These are phyloP conservation scores for Arthroderma sp. DNA, from an alignment of 2,329 filamentous ascomycete genomes.

Conservation along the genomic window DNA sequence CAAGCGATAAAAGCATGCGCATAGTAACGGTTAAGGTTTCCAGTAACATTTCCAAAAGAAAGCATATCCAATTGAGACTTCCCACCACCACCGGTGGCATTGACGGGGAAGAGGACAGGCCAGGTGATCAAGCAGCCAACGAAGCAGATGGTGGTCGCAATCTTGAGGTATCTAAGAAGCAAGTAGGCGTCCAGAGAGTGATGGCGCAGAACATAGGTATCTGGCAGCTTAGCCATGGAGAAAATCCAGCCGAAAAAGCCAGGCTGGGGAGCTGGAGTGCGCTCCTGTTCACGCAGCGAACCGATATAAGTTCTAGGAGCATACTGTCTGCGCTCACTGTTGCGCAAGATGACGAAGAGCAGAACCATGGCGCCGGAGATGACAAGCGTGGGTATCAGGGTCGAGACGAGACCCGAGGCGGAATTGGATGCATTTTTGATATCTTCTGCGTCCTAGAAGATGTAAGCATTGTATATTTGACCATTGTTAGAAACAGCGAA, in stretches of 20 bases:
- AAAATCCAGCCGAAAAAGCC: constrained; percentile 56
- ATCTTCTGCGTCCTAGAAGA: constrained; percentile 4
- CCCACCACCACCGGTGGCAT: constrained; percentile 62
- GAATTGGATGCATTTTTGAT: constrained; percentile 14
- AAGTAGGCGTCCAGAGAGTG: constrained; percentile 87
- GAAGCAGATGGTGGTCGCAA: constrained; percentile 64
- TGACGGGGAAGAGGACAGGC: constrained; percentile 80
- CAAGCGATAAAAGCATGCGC: constrained; percentile 71
- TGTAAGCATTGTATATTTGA: background rate
- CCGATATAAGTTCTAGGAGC: constrained; percentile 44
- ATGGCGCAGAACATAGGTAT: constrained; percentile 74
- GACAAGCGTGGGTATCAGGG: constrained; percentile 35
- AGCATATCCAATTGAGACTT: constrained; percentile 60
- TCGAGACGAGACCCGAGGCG: constrained; percentile 35
- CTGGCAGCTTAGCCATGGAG: constrained; percentile 52
- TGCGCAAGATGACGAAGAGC: constrained; percentile 40
- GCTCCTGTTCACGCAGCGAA: constrained; percentile 39
- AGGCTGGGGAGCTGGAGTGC: constrained; percentile 45
- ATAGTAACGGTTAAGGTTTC: constrained; percentile 54
- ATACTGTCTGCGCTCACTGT: constrained; percentile 38
- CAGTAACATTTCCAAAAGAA: constrained; percentile 62
- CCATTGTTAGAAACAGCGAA: background rate
- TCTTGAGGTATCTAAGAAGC: constrained; percentile 75
- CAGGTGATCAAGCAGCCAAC: constrained; percentile 74
- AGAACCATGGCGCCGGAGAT: constrained; percentile 33